Base-by-base conservation (phyloP, 176 grass and related monocot genomes). In the Juncus inflexus region DNA sequence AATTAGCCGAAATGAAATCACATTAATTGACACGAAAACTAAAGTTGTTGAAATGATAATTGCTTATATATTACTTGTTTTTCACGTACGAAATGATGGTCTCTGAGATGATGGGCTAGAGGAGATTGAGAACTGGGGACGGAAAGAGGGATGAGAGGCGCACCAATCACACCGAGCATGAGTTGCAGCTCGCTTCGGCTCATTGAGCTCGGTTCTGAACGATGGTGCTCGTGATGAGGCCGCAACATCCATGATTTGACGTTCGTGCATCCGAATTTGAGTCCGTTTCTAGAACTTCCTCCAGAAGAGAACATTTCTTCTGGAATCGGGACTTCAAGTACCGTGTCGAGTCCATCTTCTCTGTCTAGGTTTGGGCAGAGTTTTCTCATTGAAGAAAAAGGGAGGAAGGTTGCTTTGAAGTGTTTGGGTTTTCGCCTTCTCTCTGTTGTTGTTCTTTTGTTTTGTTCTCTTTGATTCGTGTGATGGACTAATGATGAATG, bases 131-230 rank as follows among this genome's bases (percentile, higher is more conserved):
- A 75, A 57, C 77, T 70, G 63, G 87, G 85, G 75, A 92, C 78
- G 3, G 94, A 89, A 12, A 99, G 85, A 47, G 88, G 88, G 41
- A 99, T 86, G 77, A 92, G 94, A 16, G 94, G 94, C 28, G 94
- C 94, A 43, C 94, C 94, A 47, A 99, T 92, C 72, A 99, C 88
- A 55, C 94, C 94, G 12, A 92, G 89, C 88, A 92, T 99, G 74
- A 99, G 94, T 78, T 99, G 94, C 1, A 99, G 94, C 80, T 99
- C 94, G 2, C 75, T 76, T 12, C 88, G 85, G 61, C 74, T 83
- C 78, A 89, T 86, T 16, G 83, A 80, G 80, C 77, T 75, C 0
- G 89, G 83, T 58, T 84, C 80, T 2, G 76, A 64, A 42, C 74
- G 58, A 39, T 73, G 81, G 0, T 78, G 77, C 45, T 83, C 83